phyloP scores from a whole-genome alignment of 768 basidiomycete genomes.

The Suillus subalutaceus region DNA sequence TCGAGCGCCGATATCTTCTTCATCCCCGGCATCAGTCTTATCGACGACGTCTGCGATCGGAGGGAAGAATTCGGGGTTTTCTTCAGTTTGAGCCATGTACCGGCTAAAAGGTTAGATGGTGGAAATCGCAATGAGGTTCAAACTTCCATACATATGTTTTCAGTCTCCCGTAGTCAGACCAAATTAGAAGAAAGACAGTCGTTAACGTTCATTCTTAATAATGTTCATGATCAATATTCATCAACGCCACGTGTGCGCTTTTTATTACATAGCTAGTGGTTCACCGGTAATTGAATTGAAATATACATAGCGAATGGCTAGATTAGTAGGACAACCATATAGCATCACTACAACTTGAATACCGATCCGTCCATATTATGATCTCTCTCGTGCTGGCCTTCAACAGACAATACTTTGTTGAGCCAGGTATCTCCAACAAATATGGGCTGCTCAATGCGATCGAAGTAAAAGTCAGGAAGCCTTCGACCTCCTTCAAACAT shows the following conservation, averaged over 20 bases:
- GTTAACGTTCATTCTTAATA: too few relatives aligned
- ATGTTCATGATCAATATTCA: too few relatives aligned
- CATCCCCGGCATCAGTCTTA: constrained; percentile 42
- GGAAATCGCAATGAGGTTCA: neutral
- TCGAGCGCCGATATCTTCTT: constrained; percentile 43
- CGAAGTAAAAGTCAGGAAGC: neutral
- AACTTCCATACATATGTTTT: too few relatives aligned
- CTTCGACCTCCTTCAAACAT: constrained; percentile 14
- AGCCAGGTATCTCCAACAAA: constrained; percentile 28
- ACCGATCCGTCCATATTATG: too few relatives aligned
- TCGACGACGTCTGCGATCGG: constrained; percentile 43
- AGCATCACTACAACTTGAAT: too few relatives aligned
- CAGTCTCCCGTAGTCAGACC: too few relatives aligned
- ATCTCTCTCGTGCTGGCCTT: neutral
- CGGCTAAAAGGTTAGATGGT: neutral
- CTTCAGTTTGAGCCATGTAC: constrained; percentile 27
- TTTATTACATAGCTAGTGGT: too few relatives aligned
- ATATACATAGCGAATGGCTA: too few relatives aligned
- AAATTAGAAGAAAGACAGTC: too few relatives aligned
- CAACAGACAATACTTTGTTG: constrained; percentile 12
- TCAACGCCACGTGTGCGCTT: too few relatives aligned
- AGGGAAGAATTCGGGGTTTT: constrained; percentile 37
- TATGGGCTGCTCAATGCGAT: neutral
- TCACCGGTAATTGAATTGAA: too few relatives aligned
- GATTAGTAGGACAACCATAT: too few relatives aligned